Evolutionary conservation across 2,329 filamentous ascomycete genomes (phyloP), one percentile per base, ranked within the genome.

Genomic region (Aureobasidium sp.): DNA sequence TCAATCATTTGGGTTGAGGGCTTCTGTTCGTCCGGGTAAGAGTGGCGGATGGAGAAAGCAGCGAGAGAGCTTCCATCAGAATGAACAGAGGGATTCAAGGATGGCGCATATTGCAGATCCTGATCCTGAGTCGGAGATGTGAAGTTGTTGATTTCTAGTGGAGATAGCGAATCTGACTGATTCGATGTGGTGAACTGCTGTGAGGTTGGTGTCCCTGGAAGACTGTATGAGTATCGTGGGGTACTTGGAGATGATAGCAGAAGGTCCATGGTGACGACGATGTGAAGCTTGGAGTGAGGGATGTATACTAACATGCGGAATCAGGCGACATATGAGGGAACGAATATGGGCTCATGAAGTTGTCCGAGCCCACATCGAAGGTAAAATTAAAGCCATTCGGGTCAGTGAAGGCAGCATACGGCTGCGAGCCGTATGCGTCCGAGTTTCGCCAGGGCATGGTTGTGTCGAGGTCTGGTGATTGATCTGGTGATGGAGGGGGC

Each of bases 291-390:
- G 23, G 36, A 51, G 44, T 36, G 46, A 60, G 44, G 46, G 57
- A 36, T 13, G 32, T 60, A 51, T 60, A 60, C 57, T 60, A 26
- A 60, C 57, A 60, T 41, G 57, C 32, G 57, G 57, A 47, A 41
- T 60, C 57, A 51, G 57, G 57, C 57, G 57, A 60, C 57, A 60
- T 60, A 60, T 46, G 60, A 62, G 60, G 50, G 29, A 62, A 62
- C 4, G 60, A 34, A 60, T 50, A 60, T 13, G 57, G 57, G 36
- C 57, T 60, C 57, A 60, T 50, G 39, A 60, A 60, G 46, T 27
- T 60, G 36, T 60, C 57, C 17, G 57, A 60, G 36, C 46, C 57
- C 26, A 60, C 46, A 42, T 60, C 57, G 46, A 51, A 60, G 20
- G 57, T 32, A 42, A 60, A 60, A 42, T 51, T 34, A 47, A 60